These are phyloP conservation scores for Phytopythium helicoides DNA, from an alignment of 352 stramenopile species.

Conservation along the genomic window DNA sequence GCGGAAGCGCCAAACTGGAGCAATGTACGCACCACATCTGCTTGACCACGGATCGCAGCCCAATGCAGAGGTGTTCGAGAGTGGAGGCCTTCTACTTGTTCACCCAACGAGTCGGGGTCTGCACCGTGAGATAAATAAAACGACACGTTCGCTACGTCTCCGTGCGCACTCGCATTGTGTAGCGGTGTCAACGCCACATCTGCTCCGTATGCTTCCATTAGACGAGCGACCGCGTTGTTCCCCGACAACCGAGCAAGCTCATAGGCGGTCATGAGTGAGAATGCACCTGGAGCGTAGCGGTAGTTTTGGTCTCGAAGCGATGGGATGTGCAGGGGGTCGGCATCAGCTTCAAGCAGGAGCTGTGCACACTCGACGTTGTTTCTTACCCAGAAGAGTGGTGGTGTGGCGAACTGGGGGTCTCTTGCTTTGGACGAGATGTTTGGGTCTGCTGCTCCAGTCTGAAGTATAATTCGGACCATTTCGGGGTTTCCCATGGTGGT, in stretches of 20 bases:
- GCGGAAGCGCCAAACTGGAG: constrained; percentile 54
- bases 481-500: constrained; percentile 67
- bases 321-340: constrained; percentile 60
- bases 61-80: constrained; percentile 72
- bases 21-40: constrained; percentile 53
- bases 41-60: constrained; percentile 74
- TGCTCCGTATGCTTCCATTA: constrained; percentile 77
- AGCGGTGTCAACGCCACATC: constrained; percentile 78
- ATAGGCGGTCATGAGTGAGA: constrained; percentile 65
- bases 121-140: constrained; percentile 74
- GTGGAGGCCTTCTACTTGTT: constrained; percentile 70
- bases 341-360: constrained; percentile 63
- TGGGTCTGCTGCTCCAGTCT: constrained; percentile 58
- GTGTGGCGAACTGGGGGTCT: constrained; percentile 54
- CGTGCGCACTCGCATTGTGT: constrained; percentile 59
- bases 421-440: constrained; percentile 50
- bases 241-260: constrained; percentile 65
- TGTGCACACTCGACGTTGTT: constrained; percentile 63
- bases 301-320: constrained; percentile 1
- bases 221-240: constrained; percentile 57
- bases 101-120: constrained; percentile 57
- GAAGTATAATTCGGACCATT: constrained; percentile 62
- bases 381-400: constrained; percentile 67
- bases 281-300: constrained; percentile 16
- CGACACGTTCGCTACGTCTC: constrained; percentile 49